These are phyloP conservation scores for Moelleriella libera DNA, from an alignment of 2,329 filamentous ascomycete species.

Conservation along the genomic window DNA sequence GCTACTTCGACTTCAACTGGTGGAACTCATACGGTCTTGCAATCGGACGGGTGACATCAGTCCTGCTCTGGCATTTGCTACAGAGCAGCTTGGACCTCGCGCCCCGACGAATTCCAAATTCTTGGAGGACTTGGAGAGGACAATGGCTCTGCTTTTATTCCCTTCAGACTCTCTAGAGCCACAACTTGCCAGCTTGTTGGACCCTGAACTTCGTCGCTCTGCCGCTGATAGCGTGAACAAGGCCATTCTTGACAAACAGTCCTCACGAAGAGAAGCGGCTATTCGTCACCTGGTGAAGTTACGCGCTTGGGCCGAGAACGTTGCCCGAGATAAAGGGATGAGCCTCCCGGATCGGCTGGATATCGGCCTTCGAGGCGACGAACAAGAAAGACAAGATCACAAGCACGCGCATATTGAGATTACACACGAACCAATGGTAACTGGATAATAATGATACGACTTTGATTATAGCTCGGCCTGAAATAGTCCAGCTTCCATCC, in stretches of 20 bases:
- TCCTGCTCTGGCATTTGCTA: conserved; percentile 76
- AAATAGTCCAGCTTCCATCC: neutral
- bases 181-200: conserved; percentile 60
- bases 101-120: conserved; percentile 73
- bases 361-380: conserved; percentile 22
- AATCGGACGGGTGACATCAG: conserved; percentile 57
- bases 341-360: conserved; percentile 19
- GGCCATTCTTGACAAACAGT: conserved; percentile 64
- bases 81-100: conserved; percentile 71
- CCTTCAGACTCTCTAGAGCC: conserved; percentile 66
- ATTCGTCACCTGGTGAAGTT: conserved; percentile 71
- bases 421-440: conserved; percentile 38
- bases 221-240: conserved; percentile 87
- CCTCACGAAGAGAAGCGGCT: conserved; percentile 61
- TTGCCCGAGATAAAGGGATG: conserved; percentile 26
- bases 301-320: conserved; percentile 70
- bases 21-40: conserved; percentile 78
- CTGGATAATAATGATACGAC: conserved; percentile 20
- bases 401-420: conserved; percentile 16
- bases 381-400: conserved; percentile 13
- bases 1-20: conserved; percentile 76
- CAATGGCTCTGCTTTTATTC: conserved; percentile 86
- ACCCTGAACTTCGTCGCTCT: conserved; percentile 63
- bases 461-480: neutral
- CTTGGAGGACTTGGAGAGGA: conserved; percentile 75